A percentile compares a stretch with the other conserved stretches of the same genome.
These are phyloP conservation scores for Phytophthora aleatoria DNA, from an alignment of 352 stramenopile genomes.

Conservation along the genomic window DNA sequence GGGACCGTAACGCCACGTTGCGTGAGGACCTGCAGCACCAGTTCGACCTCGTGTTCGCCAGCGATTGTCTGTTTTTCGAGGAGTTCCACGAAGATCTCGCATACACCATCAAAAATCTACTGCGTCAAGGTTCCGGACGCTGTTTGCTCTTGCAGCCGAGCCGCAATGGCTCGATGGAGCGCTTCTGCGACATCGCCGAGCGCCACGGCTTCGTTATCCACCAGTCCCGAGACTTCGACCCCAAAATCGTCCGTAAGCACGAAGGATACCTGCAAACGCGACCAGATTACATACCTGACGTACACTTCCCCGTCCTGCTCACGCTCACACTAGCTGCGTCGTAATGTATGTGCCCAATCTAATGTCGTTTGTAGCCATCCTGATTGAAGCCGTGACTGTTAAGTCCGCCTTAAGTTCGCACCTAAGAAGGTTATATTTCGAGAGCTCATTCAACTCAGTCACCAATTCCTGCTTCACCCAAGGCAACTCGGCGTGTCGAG, in stretches of 20 bases:
- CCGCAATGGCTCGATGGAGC: slow-evolving; percentile 76
- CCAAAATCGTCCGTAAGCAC: slow-evolving; percentile 43
- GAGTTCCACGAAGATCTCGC: slow-evolving; percentile 82
- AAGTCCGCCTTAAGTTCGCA: slow-evolving; percentile 19
- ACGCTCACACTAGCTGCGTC: slow-evolving; percentile 26
- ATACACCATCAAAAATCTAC: slow-evolving; percentile 63
- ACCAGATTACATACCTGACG: slow-evolving; percentile 68
- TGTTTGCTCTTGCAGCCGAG: slow-evolving; percentile 81
- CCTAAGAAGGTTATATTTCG: slow-evolving; percentile 22
- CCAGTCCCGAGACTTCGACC: slow-evolving; percentile 49
- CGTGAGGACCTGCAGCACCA: slow-evolving; percentile 40
- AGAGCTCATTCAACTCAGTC: slow-evolving; percentile 21
- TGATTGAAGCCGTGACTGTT: slow-evolving; percentile 21
- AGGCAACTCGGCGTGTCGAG: slow-evolving; percentile 1
- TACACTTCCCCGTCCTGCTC: slow-evolving; percentile 71
- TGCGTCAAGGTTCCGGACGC: slow-evolving; percentile 43
- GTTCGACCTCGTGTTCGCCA: slow-evolving; percentile 83
- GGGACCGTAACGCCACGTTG: slow-evolving; percentile 55
- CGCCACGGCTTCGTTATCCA: slow-evolving; percentile 43
- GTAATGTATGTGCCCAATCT: neutral
- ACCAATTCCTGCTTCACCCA: slow-evolving; percentile 6
- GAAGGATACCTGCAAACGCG: slow-evolving; percentile 34
- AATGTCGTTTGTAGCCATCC: neutral
- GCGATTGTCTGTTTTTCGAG: slow-evolving; percentile 89
- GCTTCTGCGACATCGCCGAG: slow-evolving; percentile 61